These are phyloP conservation scores for Nicotiana tabacum DNA, from an alignment of 257 asterid species.

Conservation along the genomic window DNA sequence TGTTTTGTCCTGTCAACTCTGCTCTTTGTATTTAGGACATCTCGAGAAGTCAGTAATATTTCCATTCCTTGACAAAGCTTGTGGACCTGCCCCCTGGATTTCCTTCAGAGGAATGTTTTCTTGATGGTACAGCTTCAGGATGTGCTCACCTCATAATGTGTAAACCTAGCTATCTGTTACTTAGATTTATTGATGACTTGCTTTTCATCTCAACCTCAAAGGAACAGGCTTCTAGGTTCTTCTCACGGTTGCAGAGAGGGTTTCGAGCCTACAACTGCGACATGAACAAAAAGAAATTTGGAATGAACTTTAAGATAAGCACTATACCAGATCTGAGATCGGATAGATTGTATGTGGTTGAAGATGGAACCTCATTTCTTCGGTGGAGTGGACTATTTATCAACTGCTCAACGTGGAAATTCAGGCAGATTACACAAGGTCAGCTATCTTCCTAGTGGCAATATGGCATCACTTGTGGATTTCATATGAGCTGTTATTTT, in stretches of 20 bases:
- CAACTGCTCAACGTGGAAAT: slow-evolving; percentile 71
- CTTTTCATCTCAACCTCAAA: slow-evolving; percentile 77
- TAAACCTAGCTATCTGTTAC: slow-evolving; percentile 48
- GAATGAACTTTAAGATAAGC: slow-evolving; percentile 51
- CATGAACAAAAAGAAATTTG: slow-evolving; percentile 78
- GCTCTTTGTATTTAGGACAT: slow-evolving; percentile 80
- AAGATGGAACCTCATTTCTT: slow-evolving; percentile 72
- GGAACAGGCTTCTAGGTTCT: slow-evolving; percentile 69
- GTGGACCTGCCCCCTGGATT: slow-evolving; percentile 11
- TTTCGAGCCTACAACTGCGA: slow-evolving; percentile 65
- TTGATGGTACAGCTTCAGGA: slow-evolving; percentile 26
- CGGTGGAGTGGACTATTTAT: slow-evolving; percentile 88
- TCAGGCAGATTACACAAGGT: slow-evolving; percentile 97
- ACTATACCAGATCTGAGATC: slow-evolving; percentile 25
- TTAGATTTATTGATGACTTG: slow-evolving; percentile 78
- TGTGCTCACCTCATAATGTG: neutral
- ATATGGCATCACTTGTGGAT: neutral
- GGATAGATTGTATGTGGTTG: slow-evolving; percentile 44
- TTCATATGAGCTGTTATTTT: neutral
- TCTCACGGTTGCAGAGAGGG: slow-evolving; percentile 64
- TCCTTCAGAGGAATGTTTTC: slow-evolving; percentile 14
- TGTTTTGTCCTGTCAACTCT: slow-evolving; percentile 68
- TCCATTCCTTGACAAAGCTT: slow-evolving; percentile 61
- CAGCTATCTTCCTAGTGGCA: slow-evolving; percentile 1
- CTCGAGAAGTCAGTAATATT: slow-evolving; percentile 61